phyloP scores from a whole-genome alignment of 2,329 filamentous ascomycete genomes.

The Ophiostoma quercus region DNA sequence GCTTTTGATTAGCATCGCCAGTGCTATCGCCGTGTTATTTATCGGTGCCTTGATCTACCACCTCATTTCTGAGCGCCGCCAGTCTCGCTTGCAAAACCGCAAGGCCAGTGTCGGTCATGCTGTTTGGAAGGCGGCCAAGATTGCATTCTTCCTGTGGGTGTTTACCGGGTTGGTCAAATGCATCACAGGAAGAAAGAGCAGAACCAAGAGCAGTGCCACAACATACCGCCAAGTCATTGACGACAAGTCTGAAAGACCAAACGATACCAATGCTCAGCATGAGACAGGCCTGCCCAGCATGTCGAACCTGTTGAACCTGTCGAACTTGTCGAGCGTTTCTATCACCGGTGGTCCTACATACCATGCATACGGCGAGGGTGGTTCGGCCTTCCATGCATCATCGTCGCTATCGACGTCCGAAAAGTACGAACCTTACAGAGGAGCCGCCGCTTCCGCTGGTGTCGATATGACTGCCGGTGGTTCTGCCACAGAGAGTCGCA shows the following conservation, averaged over 20 bases:
- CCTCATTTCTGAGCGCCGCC: neutral
- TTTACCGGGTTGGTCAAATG: conserved; percentile 16
- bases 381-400: neutral
- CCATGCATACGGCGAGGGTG: conserved; percentile 19
- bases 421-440: neutral
- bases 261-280: neutral
- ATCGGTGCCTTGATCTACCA: neutral
- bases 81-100: conserved; percentile 15
- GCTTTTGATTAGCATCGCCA: conserved; percentile 20
- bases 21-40: neutral
- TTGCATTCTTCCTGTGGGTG: conserved; percentile 21
- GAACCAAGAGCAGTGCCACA: neutral
- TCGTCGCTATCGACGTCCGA: neutral
- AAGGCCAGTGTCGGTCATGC: conserved; percentile 6
- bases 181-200: neutral
- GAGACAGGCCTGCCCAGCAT: conserved; percentile 1
- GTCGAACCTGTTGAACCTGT: neutral
- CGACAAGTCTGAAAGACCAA: neutral
- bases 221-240: neutral
- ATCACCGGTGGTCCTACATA: conserved; percentile 8
- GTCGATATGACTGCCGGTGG: neutral
- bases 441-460: neutral
- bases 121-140: conserved; percentile 17
- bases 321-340: neutral
- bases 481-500: neutral